Percentiles rank a stretch among this genome's conserved stretches.
Conservation (phyloP, 164 flowering plant species). For the Aristolochia fimbriata region DNA sequence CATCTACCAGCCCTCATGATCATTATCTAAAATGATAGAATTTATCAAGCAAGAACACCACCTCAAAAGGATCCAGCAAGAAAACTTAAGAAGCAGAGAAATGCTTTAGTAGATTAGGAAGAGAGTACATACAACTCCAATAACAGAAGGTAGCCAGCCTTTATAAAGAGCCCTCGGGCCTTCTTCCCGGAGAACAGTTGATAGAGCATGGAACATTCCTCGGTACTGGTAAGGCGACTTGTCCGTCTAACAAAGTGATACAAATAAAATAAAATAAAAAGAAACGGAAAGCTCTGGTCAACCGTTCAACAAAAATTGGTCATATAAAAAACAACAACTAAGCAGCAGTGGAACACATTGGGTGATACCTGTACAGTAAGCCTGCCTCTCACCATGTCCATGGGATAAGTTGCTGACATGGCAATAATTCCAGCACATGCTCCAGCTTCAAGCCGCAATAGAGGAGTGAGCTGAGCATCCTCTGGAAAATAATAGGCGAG, state of each 20-base stretch:
- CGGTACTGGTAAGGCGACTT: constrained; percentile 81
- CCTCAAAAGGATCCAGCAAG: not conserved
- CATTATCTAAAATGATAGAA: no score
- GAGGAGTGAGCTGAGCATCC: constrained; percentile 80
- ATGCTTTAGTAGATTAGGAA: constrained; percentile 6
- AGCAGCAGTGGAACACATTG: not conserved
- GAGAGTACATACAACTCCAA: constrained; percentile 84
- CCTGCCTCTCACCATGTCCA: constrained; percentile 98
- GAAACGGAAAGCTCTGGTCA: not conserved
- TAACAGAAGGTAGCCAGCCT: constrained; percentile 99
- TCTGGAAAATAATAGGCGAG: constrained; percentile 34
- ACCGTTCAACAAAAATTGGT: not conserved
- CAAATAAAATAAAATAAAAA: not conserved
- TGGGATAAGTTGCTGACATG: constrained; percentile 98
- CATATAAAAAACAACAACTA: not conserved
- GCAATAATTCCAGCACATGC: constrained; percentile 99
- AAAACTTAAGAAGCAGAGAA: not conserved
- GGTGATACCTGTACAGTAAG: constrained; percentile 85
- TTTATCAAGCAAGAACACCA: no score
- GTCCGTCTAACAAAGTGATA: constrained; percentile 41
- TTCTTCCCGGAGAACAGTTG: constrained; percentile 76
- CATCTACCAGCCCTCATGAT: no score
- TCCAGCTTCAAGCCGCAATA: constrained; percentile 95
- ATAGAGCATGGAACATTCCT: constrained; percentile 80
- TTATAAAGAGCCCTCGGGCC: constrained; percentile 86